Percentiles rank a stretch among this genome's conserved stretches.
Conservation (phyloP, 257 asterid species). For the Solanum virginianum region DNA sequence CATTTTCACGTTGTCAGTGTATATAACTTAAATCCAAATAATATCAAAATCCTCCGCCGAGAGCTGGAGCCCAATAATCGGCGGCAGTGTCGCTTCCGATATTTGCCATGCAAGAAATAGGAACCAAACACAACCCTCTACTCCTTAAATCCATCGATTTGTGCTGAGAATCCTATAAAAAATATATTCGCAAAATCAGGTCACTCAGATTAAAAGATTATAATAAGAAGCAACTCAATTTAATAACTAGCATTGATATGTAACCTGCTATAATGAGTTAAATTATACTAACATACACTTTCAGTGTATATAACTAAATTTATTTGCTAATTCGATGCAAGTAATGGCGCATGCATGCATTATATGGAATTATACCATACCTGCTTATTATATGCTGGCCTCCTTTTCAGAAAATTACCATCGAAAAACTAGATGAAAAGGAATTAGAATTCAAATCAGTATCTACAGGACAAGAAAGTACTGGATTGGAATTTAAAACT, state of each 20-base stretch:
- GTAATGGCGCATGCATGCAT: background rate
- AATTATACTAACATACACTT: background rate
- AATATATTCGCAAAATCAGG: background rate
- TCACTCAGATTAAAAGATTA: background rate
- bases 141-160: slow-evolving; percentile 44
- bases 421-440: slow-evolving; percentile 5
- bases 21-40: background rate
- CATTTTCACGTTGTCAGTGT: background rate
- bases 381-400: background rate
- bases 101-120: slow-evolving; percentile 62
- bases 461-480: background rate
- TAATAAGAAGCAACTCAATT: background rate
- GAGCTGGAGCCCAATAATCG: slow-evolving; percentile 39
- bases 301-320: background rate
- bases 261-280: background rate
- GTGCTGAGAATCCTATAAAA: slow-evolving; percentile 27
- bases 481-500: background rate
- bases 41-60: slow-evolving; percentile 29
- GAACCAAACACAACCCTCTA: slow-evolving; percentile 80
- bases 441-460: background rate
- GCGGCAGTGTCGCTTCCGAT: slow-evolving; percentile 54
- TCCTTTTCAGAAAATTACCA: slow-evolving; percentile 1
- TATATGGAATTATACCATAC: background rate
- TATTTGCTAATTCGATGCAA: background rate
- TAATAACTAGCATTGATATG: background rate